Evolutionary conservation across 257 asterid genomes (phyloP).

Genomic region (Salvia splendens): DNA sequence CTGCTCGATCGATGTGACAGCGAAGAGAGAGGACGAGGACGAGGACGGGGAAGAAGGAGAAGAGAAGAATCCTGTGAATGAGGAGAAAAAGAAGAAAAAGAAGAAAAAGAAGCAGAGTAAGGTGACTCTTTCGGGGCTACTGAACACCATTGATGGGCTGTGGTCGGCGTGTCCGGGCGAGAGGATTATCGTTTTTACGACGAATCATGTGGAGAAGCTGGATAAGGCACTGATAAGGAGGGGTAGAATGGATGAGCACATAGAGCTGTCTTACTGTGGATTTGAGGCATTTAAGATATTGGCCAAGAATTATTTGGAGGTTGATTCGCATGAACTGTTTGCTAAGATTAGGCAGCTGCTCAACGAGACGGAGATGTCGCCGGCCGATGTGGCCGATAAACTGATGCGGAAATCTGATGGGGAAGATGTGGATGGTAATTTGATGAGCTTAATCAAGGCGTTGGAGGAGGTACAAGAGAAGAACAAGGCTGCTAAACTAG

Average conservation of each 20-base stretch:
- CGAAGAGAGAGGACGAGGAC: conserved; percentile 42
- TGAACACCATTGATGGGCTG: conserved; percentile 63
- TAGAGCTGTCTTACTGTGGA: conserved; percentile 54
- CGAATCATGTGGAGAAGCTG: conserved; percentile 51
- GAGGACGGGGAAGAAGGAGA: no score
- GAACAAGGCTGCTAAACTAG: neutral
- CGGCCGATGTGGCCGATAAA: conserved; percentile 51
- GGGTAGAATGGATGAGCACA: conserved; percentile 66
- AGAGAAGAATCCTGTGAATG: no score
- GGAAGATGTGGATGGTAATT: conserved; percentile 33
- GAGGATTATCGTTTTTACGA: conserved; percentile 56
- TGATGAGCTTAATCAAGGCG: conserved; percentile 41
- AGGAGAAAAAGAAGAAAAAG: no score
- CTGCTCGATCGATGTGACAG: conserved; percentile 53
- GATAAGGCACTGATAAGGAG: conserved; percentile 61
- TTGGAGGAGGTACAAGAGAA: conserved; percentile 40
- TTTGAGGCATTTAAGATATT: conserved; percentile 44
- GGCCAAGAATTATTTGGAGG: conserved; percentile 39
- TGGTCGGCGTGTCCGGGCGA: conserved; percentile 67
- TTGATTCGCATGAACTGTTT: conserved; percentile 40
- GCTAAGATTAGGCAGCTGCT: conserved; percentile 30
- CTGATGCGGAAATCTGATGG: conserved; percentile 49
- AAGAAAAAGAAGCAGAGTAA: conserved; percentile 23
- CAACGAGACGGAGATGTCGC: conserved; percentile 38
- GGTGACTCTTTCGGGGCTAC: conserved; percentile 58